These are phyloP conservation scores for Diplogelasinospora grovesii DNA, from an alignment of 495 filamentous ascomycete genomes.

Conservation along the genomic window DNA sequence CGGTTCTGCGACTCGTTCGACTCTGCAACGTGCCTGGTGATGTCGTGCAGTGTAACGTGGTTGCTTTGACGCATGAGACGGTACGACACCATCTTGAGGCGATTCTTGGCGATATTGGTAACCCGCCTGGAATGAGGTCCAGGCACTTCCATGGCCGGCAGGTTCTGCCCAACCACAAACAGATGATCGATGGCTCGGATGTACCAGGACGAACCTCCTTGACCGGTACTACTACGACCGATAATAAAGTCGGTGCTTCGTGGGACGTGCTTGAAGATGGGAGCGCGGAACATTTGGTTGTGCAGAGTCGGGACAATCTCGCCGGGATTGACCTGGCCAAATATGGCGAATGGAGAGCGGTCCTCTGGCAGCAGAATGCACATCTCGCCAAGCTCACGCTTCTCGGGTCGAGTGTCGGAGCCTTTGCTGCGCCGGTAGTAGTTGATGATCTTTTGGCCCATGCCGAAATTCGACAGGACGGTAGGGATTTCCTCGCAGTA, in stretches of 20 bases:
- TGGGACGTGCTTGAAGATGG: conserved; percentile 79
- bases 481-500: conserved; percentile 92
- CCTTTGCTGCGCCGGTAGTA: conserved; percentile 86
- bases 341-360: conserved; percentile 89
- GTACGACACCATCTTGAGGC: conserved; percentile 90
- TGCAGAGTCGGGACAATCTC: conserved; percentile 83
- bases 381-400: conserved; percentile 69
- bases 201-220: conserved; percentile 66
- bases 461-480: conserved; percentile 90
- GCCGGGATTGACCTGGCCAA: conserved; percentile 85
- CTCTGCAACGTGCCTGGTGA: conserved; percentile 82
- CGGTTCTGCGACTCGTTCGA: conserved; percentile 91
- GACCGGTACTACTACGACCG: conserved; percentile 66
- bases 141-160: conserved; percentile 87
- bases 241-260: conserved; percentile 84
- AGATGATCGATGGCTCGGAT: conserved; percentile 84
- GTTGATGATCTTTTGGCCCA: conserved; percentile 92
- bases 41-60: conserved; percentile 64
- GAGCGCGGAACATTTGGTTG: conserved; percentile 91
- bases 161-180: conserved; percentile 81
- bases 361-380: conserved; percentile 84
- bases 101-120: conserved; percentile 88
- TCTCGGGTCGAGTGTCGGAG: conserved; percentile 53
- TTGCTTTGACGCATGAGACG: conserved; percentile 71
- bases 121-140: conserved; percentile 89